Evolutionary conservation across 2,329 filamentous ascomycete genomes (phyloP), one percentile per base, ranked within the genome.

Genomic region (Fusarium musae): DNA sequence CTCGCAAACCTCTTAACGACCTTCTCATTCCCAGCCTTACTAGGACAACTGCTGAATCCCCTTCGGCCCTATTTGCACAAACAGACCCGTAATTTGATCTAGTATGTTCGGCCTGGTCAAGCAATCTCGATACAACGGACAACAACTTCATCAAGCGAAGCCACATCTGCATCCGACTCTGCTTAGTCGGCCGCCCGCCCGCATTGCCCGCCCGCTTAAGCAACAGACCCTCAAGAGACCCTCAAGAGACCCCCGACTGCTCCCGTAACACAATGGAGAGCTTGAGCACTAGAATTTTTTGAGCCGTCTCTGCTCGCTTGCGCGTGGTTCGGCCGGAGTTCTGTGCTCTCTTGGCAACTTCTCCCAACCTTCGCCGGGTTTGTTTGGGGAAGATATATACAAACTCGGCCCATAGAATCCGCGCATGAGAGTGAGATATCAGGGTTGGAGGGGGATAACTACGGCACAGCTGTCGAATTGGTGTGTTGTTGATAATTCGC

Each of bases 151-250:
- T 42, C 49, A 59, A 39, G 46, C 57, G 49, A 65, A 63, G 66
- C 60, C 69, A 62, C 74, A 73, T 61, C 73, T 64, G 60, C 74
- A 74, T 64, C 66, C 66, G 43, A 59, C 72, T 74, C 59, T 73
- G 54, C 67, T 74, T 61, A 72, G 67, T 67, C 70, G 71, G 71
- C 71, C 71, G 71, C 73, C 75, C 73, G 73, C 74, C 70, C 65
- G 75, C 65, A 66, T 59, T 72, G 52, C 28, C 59, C 59, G 58
- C 70, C 63, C 67, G 58, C 66, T 53, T 46, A 47, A 52, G 19
- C 32, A 59, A 49, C 32, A 63, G 43, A 47, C 63, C 54, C 42
- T 40, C 47, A 59, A 49, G 37, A 63, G 43, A 47, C 63, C 54
- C 42, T 40, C 47, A 52, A 57, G 62, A 66, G 59, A 42, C 37